Conservation (phyloP, 2,329 filamentous ascomycete species). For the Trichoderma sp. region DNA sequence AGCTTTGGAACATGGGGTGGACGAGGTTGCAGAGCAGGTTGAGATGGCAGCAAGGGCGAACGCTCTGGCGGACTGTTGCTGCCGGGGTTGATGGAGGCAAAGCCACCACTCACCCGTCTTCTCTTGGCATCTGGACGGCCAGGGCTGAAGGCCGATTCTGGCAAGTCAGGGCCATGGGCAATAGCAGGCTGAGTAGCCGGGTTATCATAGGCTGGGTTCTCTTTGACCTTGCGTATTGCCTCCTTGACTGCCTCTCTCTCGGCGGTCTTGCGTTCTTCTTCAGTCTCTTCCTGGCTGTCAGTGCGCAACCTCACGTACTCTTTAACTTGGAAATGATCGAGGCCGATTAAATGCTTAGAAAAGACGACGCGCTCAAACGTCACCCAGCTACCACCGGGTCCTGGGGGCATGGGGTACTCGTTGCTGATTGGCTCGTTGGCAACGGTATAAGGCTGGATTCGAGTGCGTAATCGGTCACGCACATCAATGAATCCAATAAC, state of each 20-base stretch:
- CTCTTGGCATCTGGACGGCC: constrained; percentile 45
- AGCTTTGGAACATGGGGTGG: constrained; percentile 7
- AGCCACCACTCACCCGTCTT: constrained; percentile 42
- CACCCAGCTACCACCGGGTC: constrained; percentile 61
- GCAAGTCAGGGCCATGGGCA: constrained; percentile 50
- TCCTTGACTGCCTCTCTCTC: constrained; percentile 46
- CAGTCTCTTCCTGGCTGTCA: constrained; percentile 34
- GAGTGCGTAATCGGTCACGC: constrained; percentile 57
- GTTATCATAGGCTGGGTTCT: constrained; percentile 44
- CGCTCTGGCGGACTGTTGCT: constrained; percentile 22
- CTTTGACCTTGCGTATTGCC: constrained; percentile 44
- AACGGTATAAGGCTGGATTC: constrained; percentile 51
- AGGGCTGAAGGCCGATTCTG: constrained; percentile 34
- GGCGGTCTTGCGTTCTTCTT: constrained; percentile 37
- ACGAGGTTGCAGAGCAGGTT: constrained; percentile 17
- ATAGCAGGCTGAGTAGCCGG: constrained; percentile 42
- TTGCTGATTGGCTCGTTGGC: constrained; percentile 46
- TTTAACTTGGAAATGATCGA: constrained; percentile 57
- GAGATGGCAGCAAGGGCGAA: constrained; percentile 21
- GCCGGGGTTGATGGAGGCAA: constrained; percentile 34
- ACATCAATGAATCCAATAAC: constrained; percentile 63
- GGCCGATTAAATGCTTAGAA: constrained; percentile 51
- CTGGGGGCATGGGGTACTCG: constrained; percentile 50
- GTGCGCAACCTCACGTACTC: constrained; percentile 58
- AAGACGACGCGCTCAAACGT: constrained; percentile 61